Conservation (phyloP, 805 yeast genomes). For the Kuraishia borneana region DNA sequence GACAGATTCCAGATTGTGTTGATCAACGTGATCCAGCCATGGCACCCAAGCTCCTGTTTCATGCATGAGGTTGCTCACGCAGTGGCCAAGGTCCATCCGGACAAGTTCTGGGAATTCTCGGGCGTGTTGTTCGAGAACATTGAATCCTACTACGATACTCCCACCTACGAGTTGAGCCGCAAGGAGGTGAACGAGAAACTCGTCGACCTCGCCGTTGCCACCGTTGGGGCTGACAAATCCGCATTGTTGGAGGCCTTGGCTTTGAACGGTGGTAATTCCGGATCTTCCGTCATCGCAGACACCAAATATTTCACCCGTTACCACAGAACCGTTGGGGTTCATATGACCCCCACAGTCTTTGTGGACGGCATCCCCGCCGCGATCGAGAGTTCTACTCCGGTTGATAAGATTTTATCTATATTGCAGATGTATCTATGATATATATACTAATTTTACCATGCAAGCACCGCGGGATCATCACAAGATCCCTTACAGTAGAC, state of each 20-base stretch:
- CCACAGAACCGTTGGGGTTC: constrained; percentile 69
- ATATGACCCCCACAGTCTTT: constrained; percentile 74
- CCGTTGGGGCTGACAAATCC: constrained; percentile 26
- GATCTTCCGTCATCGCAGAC: constrained; percentile 49
- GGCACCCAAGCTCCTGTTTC: constrained; percentile 71
- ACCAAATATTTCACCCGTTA: constrained; percentile 64
- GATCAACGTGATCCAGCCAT: constrained; percentile 76
- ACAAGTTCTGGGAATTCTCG: constrained; percentile 45
- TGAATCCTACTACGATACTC: constrained; percentile 48
- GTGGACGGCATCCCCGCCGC: constrained; percentile 56
- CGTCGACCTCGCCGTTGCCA: constrained; percentile 32
- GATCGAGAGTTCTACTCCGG: constrained; percentile 52
- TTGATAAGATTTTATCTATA: constrained; percentile 29
- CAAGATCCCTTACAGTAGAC: constrained; percentile 9
- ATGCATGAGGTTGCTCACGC: constrained; percentile 66
- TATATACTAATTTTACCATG: constrained; percentile 52
- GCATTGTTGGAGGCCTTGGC: constrained; percentile 15
- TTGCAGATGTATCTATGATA: constrained; percentile 27
- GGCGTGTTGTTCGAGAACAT: constrained; percentile 44
- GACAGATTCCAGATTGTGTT: constrained; percentile 48
- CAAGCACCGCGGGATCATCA: constrained; percentile 42
- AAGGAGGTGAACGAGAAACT: constrained; percentile 43
- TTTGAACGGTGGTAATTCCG: constrained; percentile 33
- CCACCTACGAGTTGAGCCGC: constrained; percentile 41
- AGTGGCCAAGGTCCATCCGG: constrained; percentile 46